Evolutionary conservation across 2,329 filamentous ascomycete genomes (phyloP).

Genomic region (Claviceps arundinis): DNA sequence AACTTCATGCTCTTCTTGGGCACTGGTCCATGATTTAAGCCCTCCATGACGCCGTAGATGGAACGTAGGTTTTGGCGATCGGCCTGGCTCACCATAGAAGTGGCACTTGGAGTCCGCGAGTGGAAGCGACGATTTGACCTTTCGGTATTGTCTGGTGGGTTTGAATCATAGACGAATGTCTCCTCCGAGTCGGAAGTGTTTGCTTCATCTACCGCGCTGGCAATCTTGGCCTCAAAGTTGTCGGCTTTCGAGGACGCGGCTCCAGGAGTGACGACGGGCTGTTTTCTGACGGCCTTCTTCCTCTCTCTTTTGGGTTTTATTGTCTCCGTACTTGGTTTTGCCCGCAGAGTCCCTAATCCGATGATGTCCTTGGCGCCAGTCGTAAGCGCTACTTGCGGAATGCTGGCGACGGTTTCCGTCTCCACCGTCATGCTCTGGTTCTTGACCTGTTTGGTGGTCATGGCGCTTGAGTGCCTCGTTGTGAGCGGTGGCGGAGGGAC

Average conservation of each 20-base stretch:
- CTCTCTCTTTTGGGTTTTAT: conserved; percentile 91
- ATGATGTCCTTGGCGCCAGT: conserved; percentile 53
- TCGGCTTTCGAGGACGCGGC: conserved; percentile 88
- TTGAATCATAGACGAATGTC: conserved; percentile 98
- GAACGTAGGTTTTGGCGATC: conserved; percentile 47
- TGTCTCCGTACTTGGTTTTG: conserved; percentile 88
- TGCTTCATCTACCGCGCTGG: conserved; percentile 87
- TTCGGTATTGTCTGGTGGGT: conserved; percentile 58
- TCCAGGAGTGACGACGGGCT: conserved; percentile 54
- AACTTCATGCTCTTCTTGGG: conserved; percentile 94
- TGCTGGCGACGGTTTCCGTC: conserved; percentile 86
- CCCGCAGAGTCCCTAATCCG: conserved; percentile 58
- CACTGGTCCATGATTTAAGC: conserved; percentile 26
- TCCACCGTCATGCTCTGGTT: conserved; percentile 91
- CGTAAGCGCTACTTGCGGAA: conserved; percentile 69
- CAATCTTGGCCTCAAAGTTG: conserved; percentile 94
- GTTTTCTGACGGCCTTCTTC: conserved; percentile 65
- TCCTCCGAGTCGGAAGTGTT: conserved; percentile 96
- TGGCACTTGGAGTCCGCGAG: conserved; percentile 87
- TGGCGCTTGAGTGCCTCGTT: conserved; percentile 50
- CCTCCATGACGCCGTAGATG: conserved; percentile 56
- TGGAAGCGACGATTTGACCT: conserved; percentile 61
- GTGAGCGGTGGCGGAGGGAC: conserved; percentile 41
- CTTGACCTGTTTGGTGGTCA: conserved; percentile 54
- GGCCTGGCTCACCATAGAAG: conserved; percentile 63